Conservation (phyloP, 257 asterid species). For the Jacaranda mimosifolia region DNA sequence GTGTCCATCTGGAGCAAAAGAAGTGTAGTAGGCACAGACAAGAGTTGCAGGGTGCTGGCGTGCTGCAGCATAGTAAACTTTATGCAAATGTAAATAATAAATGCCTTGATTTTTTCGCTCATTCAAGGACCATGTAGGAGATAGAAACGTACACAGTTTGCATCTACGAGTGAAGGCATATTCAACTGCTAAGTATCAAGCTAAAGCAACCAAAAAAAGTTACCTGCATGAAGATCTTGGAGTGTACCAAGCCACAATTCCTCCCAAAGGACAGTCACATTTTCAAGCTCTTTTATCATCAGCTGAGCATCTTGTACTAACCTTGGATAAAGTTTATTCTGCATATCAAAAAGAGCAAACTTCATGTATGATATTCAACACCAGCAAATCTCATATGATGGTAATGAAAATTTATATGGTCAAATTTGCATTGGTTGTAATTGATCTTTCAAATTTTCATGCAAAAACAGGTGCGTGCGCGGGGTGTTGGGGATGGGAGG, state of each 20-base stretch:
- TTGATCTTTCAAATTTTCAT: background rate
- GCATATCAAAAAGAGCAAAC: slow-evolving; percentile 46
- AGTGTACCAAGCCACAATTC: slow-evolving; percentile 99
- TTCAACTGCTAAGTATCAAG: slow-evolving; percentile 36
- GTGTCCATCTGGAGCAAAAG: background rate
- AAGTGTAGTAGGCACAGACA: background rate
- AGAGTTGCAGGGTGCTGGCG: background rate
- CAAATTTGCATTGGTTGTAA: slow-evolving; percentile 13
- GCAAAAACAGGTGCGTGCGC: background rate
- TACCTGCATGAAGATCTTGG: slow-evolving; percentile 99
- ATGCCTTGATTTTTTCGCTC: slow-evolving; percentile 16
- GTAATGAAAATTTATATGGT: slow-evolving; percentile 17
- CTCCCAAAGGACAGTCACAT: slow-evolving; percentile 98
- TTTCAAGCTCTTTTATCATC: slow-evolving; percentile 95
- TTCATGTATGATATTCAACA: background rate
- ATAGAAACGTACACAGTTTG: slow-evolving; percentile 20
- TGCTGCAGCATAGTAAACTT: slow-evolving; percentile 13
- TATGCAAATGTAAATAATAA: slow-evolving; percentile 19
- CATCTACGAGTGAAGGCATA: slow-evolving; percentile 11
- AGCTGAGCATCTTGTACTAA: slow-evolving; percentile 91
- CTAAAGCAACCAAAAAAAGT: slow-evolving; percentile 25
- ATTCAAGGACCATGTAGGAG: slow-evolving; percentile 22
- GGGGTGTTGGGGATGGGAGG: too few relatives aligned
- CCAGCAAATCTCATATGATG: background rate
- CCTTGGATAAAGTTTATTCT: slow-evolving; percentile 85